Evolutionary conservation across 2,329 filamentous ascomycete species (phyloP).

Genomic region (Botryosphaeria dothidea): DNA sequence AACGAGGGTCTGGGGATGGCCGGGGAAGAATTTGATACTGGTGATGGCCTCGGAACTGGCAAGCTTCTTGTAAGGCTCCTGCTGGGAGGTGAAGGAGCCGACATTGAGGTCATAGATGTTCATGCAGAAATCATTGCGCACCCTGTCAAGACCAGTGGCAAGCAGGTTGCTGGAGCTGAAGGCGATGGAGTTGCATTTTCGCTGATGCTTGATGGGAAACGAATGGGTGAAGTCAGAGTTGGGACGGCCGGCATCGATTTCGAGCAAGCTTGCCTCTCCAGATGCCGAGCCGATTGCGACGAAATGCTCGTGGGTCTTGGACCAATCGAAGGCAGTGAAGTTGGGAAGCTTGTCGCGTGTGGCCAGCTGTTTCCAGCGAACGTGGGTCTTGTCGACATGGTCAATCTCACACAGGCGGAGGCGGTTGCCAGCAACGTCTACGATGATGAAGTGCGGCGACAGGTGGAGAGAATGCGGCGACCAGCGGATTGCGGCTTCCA

Average conservation of each 20-base stretch:
- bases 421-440: slow-evolving; percentile 61
- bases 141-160: slow-evolving; percentile 77
- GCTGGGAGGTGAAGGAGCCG: slow-evolving; percentile 52
- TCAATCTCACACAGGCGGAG: slow-evolving; percentile 59
- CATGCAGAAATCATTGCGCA: slow-evolving; percentile 78
- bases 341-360: slow-evolving; percentile 58
- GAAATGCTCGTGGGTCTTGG: slow-evolving; percentile 61
- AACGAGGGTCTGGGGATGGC: slow-evolving; percentile 73
- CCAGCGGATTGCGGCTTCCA: slow-evolving; percentile 66
- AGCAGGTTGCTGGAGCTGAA: slow-evolving; percentile 72
- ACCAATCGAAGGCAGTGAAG: slow-evolving; percentile 68
- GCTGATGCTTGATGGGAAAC: slow-evolving; percentile 71
- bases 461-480: slow-evolving; percentile 57
- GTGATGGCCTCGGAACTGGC: slow-evolving; percentile 71
- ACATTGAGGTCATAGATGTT: slow-evolving; percentile 78
- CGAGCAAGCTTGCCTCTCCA: slow-evolving; percentile 73
- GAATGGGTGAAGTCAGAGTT: slow-evolving; percentile 55
- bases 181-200: slow-evolving; percentile 78
- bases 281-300: slow-evolving; percentile 74
- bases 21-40: slow-evolving; percentile 79
- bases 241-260: slow-evolving; percentile 64
- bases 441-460: slow-evolving; percentile 60
- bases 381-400: slow-evolving; percentile 29
- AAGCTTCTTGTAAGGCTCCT: slow-evolving; percentile 56
- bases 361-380: slow-evolving; percentile 56